These are phyloP conservation scores for Aspergillus ostianus DNA, from an alignment of 495 filamentous ascomycete genomes.

Conservation along the genomic window DNA sequence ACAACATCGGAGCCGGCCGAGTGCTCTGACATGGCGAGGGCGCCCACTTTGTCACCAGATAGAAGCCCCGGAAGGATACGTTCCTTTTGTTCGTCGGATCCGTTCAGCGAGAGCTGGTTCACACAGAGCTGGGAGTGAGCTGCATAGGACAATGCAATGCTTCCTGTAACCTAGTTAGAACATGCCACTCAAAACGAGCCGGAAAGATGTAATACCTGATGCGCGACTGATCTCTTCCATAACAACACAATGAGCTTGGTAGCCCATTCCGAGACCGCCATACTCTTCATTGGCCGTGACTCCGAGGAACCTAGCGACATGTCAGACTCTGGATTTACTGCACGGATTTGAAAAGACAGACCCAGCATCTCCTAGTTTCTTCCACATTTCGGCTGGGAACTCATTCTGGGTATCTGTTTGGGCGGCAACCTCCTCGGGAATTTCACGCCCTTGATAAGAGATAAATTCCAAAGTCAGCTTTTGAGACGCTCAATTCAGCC, in stretches of 20 bases:
- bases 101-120: constrained; percentile 94
- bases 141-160: constrained; percentile 89
- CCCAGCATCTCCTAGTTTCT: constrained; percentile 85
- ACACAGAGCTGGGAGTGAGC: constrained; percentile 96
- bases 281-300: constrained; percentile 94
- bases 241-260: constrained; percentile 94
- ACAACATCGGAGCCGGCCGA: constrained; percentile 92
- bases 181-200: neutral
- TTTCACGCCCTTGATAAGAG: constrained; percentile 46
- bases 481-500: neutral
- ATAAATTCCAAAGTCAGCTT: neutral
- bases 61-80: constrained; percentile 80
- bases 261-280: constrained; percentile 87
- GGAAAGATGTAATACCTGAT: constrained; percentile 44
- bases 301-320: constrained; percentile 65
- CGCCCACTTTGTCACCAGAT: constrained; percentile 78
- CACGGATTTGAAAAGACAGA: constrained; percentile 16
- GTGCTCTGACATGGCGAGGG: constrained; percentile 93
- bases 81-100: constrained; percentile 71
- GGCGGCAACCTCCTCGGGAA: constrained; percentile 79
- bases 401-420: constrained; percentile 80
- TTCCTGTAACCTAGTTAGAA: constrained; percentile 47
- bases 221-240: constrained; percentile 86
- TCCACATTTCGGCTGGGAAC: constrained; percentile 91
- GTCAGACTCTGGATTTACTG: constrained; percentile 11